phyloP scores from a whole-genome alignment of 495 filamentous ascomycete species.

The Rostrohypoxylon terebratum region DNA sequence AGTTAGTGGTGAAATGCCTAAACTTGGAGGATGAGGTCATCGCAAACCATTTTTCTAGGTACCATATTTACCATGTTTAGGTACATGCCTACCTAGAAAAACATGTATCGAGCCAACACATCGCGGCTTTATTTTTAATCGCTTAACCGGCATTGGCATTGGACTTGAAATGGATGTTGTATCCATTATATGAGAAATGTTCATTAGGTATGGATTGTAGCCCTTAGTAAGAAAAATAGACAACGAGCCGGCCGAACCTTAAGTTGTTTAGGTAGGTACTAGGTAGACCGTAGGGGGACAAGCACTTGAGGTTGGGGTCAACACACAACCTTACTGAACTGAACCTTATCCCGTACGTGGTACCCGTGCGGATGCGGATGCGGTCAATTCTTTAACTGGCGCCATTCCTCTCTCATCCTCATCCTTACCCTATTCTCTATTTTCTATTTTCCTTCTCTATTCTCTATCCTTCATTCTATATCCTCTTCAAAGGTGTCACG shows the following conservation, averaged over 20 bases:
- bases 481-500: conserved; percentile 12
- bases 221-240: neutral
- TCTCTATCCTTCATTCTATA: neutral
- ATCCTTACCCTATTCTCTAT: neutral
- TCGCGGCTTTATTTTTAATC: conserved; percentile 37
- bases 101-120: neutral
- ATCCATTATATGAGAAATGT: neutral
- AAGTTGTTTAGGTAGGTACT: conserved; percentile 11
- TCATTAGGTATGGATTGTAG: neutral
- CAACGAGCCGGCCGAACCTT: neutral
- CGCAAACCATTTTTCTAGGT: conserved; percentile 10
- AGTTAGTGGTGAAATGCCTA: conserved; percentile 1
- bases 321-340: neutral
- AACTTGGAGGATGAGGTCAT: conserved; percentile 44
- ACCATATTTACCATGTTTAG: neutral
- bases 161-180: neutral
- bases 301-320: neutral
- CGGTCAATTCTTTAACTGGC: conserved; percentile 4
- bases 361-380: neutral
- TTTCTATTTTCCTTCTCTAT: too few relatives aligned
- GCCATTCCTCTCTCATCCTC: neutral
- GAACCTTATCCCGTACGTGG: conserved; percentile 3
- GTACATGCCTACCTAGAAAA: neutral
- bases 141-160: conserved; percentile 22
- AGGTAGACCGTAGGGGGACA: too few relatives aligned